Percentiles rank a stretch among this genome's conserved stretches.
These are phyloP conservation scores for Paramyrothecium sp. DNA, from an alignment of 2,329 filamentous ascomycete genomes.

Conservation along the genomic window DNA sequence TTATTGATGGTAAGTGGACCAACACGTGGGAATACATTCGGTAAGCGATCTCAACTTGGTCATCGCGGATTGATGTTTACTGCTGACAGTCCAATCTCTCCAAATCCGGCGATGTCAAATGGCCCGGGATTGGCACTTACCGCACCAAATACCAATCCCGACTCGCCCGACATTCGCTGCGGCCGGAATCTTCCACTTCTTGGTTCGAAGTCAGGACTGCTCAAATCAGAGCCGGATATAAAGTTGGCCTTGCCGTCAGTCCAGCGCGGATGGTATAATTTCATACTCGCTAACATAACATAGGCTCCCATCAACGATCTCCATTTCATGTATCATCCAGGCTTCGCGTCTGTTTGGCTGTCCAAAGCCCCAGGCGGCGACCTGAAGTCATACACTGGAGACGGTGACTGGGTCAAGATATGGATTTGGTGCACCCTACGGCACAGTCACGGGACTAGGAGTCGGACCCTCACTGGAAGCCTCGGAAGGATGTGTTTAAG, in stretches of 20 bases:
- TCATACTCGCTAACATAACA: not conserved
- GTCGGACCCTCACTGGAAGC: not conserved
- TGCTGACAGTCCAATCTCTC: not conserved
- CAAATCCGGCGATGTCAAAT: not conserved
- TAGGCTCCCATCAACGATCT: not conserved
- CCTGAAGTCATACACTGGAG: constrained; percentile 4
- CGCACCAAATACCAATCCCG: constrained; percentile 1
- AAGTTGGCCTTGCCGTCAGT: constrained; percentile 1
- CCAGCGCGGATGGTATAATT: not conserved
- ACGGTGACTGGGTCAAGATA: constrained; percentile 12
- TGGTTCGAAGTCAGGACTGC: constrained; percentile 2
- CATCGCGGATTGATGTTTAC: not conserved
- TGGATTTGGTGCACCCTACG: not conserved
- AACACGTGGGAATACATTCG: constrained; percentile 7
- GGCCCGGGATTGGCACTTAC: not conserved
- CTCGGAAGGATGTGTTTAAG: not conserved
- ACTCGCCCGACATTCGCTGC: constrained; percentile 5
- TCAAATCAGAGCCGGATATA: constrained; percentile 1
- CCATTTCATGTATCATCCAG: constrained; percentile 5
- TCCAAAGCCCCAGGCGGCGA: constrained; percentile 3
- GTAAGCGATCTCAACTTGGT: constrained; percentile 1
- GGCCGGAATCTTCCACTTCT: constrained; percentile 2
- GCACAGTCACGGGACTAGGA: constrained; percentile 5
- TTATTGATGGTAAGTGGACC: constrained; percentile 3
- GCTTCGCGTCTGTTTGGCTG: constrained; percentile 5